Evolutionary conservation across 2,329 filamentous ascomycete genomes (phyloP), one percentile per base, ranked within the genome.

Genomic region (Ascochyta pisi): DNA sequence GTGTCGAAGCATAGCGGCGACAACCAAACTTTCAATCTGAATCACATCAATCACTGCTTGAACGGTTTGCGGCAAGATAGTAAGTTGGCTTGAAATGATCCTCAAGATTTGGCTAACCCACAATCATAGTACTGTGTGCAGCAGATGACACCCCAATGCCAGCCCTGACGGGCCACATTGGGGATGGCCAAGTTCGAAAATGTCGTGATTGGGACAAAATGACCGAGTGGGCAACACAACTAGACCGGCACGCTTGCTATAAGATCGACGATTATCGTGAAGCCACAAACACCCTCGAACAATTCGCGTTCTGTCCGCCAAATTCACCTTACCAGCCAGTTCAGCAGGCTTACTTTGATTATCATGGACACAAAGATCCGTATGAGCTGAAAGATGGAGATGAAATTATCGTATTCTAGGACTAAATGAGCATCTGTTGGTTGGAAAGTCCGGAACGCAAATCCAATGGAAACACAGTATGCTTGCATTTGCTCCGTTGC

Each of bases 121-220:
- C 38, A 16, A 19, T 10, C 19, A 47, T 23, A 57, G 54, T 74
- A 52, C 69, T 74, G 57, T 75, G 73, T 35, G 62, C 60, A 34
- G 73, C 70, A 19, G 73, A 75, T 45, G 73, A 74, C 53, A 75
- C 73, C 5, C 73, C 71, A 1, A 71, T 74, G 70, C 66, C 71
- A 13, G 70, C 70, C 29, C 52, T 64, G 19, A 38, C 56, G 7
- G 58, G 56, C 3, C 63, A 68, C 19, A 57, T 69, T 19, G 70
- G 68, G 24, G 64, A 70, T 29, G 69, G 65, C 3, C 71, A 73
- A 34, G 27, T 70, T 26, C 66, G 71, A 37, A 61, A 61, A 55
- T 75, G 73, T 27, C 67, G 71, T 9, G 62, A 73, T 42, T 75
- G 73, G 73, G 50, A 64, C 31, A 70, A 72, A 42, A 53, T 75